Evolutionary conservation across 441 rosid genomes (phyloP), one percentile per base, ranked within the genome.

Genomic region (Erodium texanum): DNA sequence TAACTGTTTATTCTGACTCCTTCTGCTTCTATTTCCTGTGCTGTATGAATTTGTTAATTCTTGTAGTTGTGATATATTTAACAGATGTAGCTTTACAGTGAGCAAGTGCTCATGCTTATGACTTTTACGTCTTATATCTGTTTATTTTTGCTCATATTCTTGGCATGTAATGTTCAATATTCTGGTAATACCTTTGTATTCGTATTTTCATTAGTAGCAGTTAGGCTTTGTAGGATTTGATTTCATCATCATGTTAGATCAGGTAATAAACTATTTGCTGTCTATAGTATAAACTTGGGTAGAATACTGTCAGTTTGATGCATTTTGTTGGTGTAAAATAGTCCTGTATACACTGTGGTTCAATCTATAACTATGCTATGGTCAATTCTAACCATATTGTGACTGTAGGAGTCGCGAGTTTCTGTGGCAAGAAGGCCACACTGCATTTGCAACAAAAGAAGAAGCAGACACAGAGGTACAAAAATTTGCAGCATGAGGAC

Each of bases 401-500:
- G 58, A 61, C 76, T 84, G 70, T 78, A 94, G 97, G 99, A 94
- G 98, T 71, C 98, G 99, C 56, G 98, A 94, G 70, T 94, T 94
- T 71, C 91, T 92, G 22, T 94, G 98, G 99, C 99, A 94, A 81
- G 99, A 90, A 84, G 99, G 98, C 34, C 98, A 94, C 77, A 90
- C 99, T 79, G 99, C 97, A 64, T 94, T 88, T 62, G 98, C 99
- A 72, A 82, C 97, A 22, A 85, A 87, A 77, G 85, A 76, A 71
- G 99, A 94, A 80, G 97, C 99, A 64, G 99, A 94, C 79, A 79
- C 80, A 64, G 99, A 94, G 98, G 99, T 89, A 72, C 58, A 70
- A 34, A 65, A 65, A 48, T 24, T 58, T 27, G 4, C 29, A 27
- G 29, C 29, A 1, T 27, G 29, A 27, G 29, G 1, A 27, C 1